Percentiles rank a stretch among this genome's conserved stretches.
Evolutionary conservation across 2,329 filamentous ascomycete species (phyloP).

Genomic region (Metarhizium guizhouense): DNA sequence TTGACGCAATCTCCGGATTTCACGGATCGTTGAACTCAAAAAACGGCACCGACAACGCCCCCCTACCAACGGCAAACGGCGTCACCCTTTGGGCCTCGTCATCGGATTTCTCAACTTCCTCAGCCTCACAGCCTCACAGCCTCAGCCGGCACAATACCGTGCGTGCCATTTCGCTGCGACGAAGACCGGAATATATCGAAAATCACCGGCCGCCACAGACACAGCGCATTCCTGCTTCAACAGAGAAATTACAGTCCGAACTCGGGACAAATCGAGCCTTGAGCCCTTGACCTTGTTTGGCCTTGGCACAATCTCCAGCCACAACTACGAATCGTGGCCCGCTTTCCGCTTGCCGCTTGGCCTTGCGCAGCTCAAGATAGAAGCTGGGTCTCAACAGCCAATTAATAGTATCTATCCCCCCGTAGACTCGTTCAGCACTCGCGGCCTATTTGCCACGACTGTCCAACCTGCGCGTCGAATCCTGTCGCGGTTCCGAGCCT

Average conservation of each 20-base stretch:
- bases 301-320: constrained; percentile 6
- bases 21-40: background rate
- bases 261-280: too few relatives aligned
- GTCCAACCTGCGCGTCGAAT: background rate
- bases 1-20: background rate
- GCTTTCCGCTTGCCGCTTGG: background rate
- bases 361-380: background rate
- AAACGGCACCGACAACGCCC: background rate
- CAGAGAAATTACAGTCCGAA: too few relatives aligned
- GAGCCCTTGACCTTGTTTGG: background rate
- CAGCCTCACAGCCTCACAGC: background rate
- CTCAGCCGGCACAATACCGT: background rate
- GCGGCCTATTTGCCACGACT: background rate
- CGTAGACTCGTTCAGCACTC: background rate
- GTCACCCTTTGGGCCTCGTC: background rate
- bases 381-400: background rate
- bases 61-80: background rate
- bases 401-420: background rate
- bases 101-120: background rate
- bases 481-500: background rate
- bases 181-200: background rate
- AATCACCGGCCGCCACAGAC: background rate
- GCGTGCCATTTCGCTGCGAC: background rate
- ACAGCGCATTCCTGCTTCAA: background rate
- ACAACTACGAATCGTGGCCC: constrained; percentile 4